These are phyloP conservation scores for Lentinus brumalis DNA, from an alignment of 768 basidiomycete species.

Conservation along the genomic window DNA sequence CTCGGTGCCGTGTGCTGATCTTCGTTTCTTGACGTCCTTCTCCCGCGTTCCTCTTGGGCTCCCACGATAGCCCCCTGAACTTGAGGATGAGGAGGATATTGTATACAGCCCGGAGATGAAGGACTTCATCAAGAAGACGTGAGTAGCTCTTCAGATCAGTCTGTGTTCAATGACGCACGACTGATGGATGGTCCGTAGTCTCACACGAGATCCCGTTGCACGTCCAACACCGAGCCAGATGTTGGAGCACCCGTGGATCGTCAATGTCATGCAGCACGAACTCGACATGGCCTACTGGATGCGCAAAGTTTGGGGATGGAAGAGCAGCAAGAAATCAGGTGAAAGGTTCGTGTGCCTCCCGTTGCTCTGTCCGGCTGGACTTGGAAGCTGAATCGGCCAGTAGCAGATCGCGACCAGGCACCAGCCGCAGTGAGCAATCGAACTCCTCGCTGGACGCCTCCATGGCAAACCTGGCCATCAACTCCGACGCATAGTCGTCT, in stretches of 20 bases:
- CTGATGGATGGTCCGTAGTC: constrained; percentile 42
- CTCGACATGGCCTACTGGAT: constrained; percentile 92
- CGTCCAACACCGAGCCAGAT: constrained; percentile 85
- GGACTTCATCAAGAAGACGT: constrained; percentile 88
- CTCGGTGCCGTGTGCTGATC: constrained; percentile 8
- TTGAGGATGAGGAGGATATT: constrained; percentile 70
- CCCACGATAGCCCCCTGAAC: constrained; percentile 66
- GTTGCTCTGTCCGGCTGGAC: not conserved
- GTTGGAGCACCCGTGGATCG: constrained; percentile 83
- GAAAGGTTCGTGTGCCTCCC: constrained; percentile 29
- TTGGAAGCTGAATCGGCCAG: not conserved
- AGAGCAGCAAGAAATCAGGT: constrained; percentile 36
- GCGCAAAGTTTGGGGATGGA: constrained; percentile 82
- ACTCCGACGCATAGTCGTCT: constrained; percentile 12
- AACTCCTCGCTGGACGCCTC: constrained; percentile 24
- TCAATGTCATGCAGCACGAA: constrained; percentile 73
- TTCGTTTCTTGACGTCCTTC: constrained; percentile 15
- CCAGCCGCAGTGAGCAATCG: constrained; percentile 31
- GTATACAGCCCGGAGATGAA: constrained; percentile 86
- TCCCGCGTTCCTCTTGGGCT: constrained; percentile 21
- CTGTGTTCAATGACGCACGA: constrained; percentile 4
- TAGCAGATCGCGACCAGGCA: constrained; percentile 33
- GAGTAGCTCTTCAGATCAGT: constrained; percentile 34
- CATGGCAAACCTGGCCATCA: constrained; percentile 27
- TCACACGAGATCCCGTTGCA: constrained; percentile 64